A percentile compares a stretch with the other conserved stretches of the same genome.
phyloP scores from a whole-genome alignment of 768 basidiomycete genomes.

The Calocybe gangraenosa region DNA sequence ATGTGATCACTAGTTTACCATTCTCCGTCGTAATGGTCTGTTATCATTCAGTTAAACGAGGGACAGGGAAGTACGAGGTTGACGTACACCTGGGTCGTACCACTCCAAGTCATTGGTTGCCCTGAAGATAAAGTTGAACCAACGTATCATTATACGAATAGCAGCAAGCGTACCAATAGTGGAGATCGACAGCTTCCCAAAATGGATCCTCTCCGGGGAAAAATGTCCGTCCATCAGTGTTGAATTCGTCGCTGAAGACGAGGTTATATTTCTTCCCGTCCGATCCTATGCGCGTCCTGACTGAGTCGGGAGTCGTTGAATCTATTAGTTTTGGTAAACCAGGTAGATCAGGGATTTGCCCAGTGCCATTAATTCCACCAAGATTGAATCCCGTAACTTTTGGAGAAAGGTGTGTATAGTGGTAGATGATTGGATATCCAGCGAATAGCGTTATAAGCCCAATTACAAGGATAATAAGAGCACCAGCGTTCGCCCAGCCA shows the following conservation, averaged over 20 bases:
- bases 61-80: neutral
- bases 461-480: slow-evolving; percentile 62
- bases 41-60: slow-evolving; percentile 4
- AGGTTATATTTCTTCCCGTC: slow-evolving; percentile 81
- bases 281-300: slow-evolving; percentile 52
- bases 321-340: slow-evolving; percentile 74
- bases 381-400: slow-evolving; percentile 65
- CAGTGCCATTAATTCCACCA: slow-evolving; percentile 84
- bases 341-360: slow-evolving; percentile 79
- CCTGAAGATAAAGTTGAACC: slow-evolving; percentile 23
- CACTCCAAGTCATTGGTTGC: slow-evolving; percentile 79
- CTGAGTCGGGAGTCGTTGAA: slow-evolving; percentile 61
- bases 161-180: slow-evolving; percentile 66
- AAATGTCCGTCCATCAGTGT: slow-evolving; percentile 56
- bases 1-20: slow-evolving; percentile 79
- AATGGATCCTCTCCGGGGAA: slow-evolving; percentile 80
- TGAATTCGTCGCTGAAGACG: slow-evolving; percentile 83
- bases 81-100: slow-evolving; percentile 67
- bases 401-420: slow-evolving; percentile 33
- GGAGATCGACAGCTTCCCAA: slow-evolving; percentile 83
- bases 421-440: slow-evolving; percentile 80
- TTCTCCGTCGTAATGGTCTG: slow-evolving; percentile 68
- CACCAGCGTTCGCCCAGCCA: slow-evolving; percentile 79
- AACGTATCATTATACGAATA: neutral
- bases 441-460: slow-evolving; percentile 79